Evolutionary conservation across 768 basidiomycete genomes (phyloP).

Genomic region (Leccinellum luteum): DNA sequence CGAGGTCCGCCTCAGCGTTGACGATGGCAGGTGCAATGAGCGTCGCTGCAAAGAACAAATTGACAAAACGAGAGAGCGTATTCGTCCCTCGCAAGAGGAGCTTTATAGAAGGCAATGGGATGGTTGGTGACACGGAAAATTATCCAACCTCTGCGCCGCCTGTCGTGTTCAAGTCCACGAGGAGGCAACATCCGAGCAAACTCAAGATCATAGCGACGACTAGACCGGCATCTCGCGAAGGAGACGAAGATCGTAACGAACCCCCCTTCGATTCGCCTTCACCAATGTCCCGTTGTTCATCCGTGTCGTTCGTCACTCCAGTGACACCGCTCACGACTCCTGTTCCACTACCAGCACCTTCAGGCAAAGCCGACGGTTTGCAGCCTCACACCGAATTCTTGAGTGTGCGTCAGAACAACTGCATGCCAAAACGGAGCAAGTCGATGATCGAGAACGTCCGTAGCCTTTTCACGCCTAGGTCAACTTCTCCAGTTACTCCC

Average conservation of each 20-base stretch:
- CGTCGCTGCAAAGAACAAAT: slow-evolving; percentile 50
- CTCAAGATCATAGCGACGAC: slow-evolving; percentile 29
- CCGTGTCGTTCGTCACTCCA: slow-evolving; percentile 29
- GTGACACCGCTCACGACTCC: slow-evolving; percentile 20
- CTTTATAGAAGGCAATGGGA: slow-evolving; percentile 32
- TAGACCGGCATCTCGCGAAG: slow-evolving; percentile 20
- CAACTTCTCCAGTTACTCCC: slow-evolving; percentile 38
- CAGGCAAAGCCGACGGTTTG: slow-evolving; percentile 11
- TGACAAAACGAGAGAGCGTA: slow-evolving; percentile 69
- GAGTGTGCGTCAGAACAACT: slow-evolving; percentile 22
- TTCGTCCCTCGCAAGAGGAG: slow-evolving; percentile 61
- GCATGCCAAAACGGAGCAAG: slow-evolving; percentile 41
- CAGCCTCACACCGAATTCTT: slow-evolving; percentile 29
- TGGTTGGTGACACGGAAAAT: slow-evolving; percentile 17
- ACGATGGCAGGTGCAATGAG: slow-evolving; percentile 57
- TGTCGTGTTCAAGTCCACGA: slow-evolving; percentile 15
- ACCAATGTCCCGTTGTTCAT: slow-evolving; percentile 39
- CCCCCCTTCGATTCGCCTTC: slow-evolving; percentile 33
- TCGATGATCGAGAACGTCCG: slow-evolving; percentile 64
- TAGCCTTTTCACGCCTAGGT: slow-evolving; percentile 53
- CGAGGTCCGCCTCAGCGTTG: slow-evolving; percentile 57
- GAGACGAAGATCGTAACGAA: slow-evolving; percentile 25
- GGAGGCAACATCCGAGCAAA: slow-evolving; percentile 25
- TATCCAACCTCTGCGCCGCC: not conserved
- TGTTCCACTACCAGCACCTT: slow-evolving; percentile 12